phyloP scores from a whole-genome alignment of 2,329 filamentous ascomycete species.

The Cercospora nicotianae region DNA sequence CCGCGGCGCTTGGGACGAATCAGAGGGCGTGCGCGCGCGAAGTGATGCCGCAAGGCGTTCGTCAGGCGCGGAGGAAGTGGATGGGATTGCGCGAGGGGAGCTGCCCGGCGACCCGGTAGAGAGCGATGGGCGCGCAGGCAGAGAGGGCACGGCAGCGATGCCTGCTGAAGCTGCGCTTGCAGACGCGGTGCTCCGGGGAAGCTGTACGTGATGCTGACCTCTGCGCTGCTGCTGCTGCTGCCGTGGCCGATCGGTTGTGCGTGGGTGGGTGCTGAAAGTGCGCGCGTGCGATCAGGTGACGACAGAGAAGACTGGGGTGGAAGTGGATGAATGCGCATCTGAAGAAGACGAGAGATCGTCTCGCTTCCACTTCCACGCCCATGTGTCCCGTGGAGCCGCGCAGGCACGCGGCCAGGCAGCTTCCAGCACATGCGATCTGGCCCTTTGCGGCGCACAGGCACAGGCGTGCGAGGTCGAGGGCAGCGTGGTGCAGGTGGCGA shows the following conservation, averaged over 20 bases:
- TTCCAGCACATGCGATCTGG: background rate
- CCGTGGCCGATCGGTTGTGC: background rate
- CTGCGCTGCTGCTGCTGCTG: background rate
- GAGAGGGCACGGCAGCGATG: background rate
- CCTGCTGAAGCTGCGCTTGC: background rate
- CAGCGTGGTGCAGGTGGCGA: background rate
- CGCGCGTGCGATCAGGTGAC: constrained; percentile 6
- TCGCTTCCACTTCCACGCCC: background rate
- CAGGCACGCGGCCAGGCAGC: background rate
- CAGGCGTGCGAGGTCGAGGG: background rate
- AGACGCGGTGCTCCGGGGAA: constrained; percentile 2
- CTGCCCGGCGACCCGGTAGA: constrained; percentile 13
- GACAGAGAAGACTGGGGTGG: background rate
- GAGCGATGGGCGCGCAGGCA: background rate
- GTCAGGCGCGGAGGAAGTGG: constrained; percentile 8
- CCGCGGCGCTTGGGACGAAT: constrained; percentile 20
- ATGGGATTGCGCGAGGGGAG: constrained; percentile 13
- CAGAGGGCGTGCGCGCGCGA: constrained; percentile 15
- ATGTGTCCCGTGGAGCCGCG: background rate
- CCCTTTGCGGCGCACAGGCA: background rate
- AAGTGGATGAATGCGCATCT: background rate
- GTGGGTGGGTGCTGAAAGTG: background rate
- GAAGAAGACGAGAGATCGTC: background rate
- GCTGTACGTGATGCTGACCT: constrained; percentile 2
- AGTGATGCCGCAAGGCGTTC: constrained; percentile 21